Evolutionary conservation across 805 yeast genomes (phyloP), one percentile per base, ranked within the genome.

Genomic region (Ogataea haglerorum): DNA sequence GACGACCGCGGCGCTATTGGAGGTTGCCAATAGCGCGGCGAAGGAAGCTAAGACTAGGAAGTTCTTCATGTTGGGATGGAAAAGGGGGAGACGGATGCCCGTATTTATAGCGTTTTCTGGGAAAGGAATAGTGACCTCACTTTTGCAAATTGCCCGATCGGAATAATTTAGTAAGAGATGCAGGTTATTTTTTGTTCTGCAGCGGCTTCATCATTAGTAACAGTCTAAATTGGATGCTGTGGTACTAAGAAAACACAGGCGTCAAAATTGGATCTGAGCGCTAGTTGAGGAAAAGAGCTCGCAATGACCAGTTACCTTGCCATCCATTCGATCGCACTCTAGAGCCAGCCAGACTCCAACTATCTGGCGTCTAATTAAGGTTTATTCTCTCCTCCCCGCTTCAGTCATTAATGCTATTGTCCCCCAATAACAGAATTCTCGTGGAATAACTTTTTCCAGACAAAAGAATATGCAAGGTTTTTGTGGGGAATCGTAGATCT

Each of bases 1-100:
- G 13, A 17, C 6, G 31, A 36, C 29, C n/a, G 33, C n/a, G n/a
- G 40, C 40, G 12, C 28, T 17, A 6, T 23, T 36, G n/a, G 34
- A 12, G 5, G 40, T 28, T 12, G 24, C 15, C 30, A 36, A 26
- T 23, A 36, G 28, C 15, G 40, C 40, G 3, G 34, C 22, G 10
- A 36, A 19, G 3, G 34, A 33, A 10, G 32, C 29, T 12, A 36
- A 15, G 13, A 17, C 31, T 14, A 17, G n/a, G n/a, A 15, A 6
- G 19, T 10, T 15, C 31, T 29, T 29, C 31, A 29, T 29, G 15
- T 7, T 16, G 21, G 9, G 6, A 17, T 15, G n/a, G 19, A 29
- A 10, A 29, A 3, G 1, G 19, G 31, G 19, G 17, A 16, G 19
- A 13, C 29, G 13, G 31, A 6, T 10, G 19, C n/a, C 31, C 2